A percentile compares a stretch with the other conserved stretches of the same genome.
These are phyloP conservation scores for Boeremia exigua DNA, from an alignment of 2,329 filamentous ascomycete genomes.

Conservation along the genomic window DNA sequence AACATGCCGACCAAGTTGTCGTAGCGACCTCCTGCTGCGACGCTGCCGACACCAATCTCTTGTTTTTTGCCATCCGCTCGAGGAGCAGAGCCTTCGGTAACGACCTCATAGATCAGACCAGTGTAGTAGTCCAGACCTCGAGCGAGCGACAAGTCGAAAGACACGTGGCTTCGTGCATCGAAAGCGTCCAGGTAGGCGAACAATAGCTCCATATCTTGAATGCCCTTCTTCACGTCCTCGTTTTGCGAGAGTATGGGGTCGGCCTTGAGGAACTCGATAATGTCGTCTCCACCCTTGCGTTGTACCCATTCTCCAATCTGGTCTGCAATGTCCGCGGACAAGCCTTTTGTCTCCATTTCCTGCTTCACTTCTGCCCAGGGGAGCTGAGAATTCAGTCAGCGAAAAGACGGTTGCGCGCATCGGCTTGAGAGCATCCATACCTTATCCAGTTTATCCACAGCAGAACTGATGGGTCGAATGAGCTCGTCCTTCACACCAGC, in stretches of 20 bases:
- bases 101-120: constrained; percentile 86
- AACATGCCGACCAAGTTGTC: constrained; percentile 96
- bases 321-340: constrained; percentile 78
- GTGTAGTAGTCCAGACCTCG: constrained; percentile 94
- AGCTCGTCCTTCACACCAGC: constrained; percentile 88
- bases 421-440: constrained; percentile 41
- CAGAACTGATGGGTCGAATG: constrained; percentile 86
- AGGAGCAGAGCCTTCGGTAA: constrained; percentile 77
- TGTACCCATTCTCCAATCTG: constrained; percentile 86
- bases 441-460: constrained; percentile 97
- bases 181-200: constrained; percentile 84
- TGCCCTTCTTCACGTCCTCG: constrained; percentile 73
- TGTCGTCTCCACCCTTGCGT: constrained; percentile 74
- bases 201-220: constrained; percentile 80
- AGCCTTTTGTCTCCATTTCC: constrained; percentile 94
- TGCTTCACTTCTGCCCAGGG: constrained; percentile 88
- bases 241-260: constrained; percentile 58
- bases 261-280: constrained; percentile 58
- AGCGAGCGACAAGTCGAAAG: constrained; percentile 88
- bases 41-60: constrained; percentile 77
- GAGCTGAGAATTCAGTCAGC: constrained; percentile 38
- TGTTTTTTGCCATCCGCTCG: constrained; percentile 43
- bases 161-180: constrained; percentile 73
- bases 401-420: not conserved
- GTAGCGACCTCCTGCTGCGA: constrained; percentile 89